phyloP scores from a whole-genome alignment of 805 yeast genomes.

The Metschnikowia continentalis region DNA sequence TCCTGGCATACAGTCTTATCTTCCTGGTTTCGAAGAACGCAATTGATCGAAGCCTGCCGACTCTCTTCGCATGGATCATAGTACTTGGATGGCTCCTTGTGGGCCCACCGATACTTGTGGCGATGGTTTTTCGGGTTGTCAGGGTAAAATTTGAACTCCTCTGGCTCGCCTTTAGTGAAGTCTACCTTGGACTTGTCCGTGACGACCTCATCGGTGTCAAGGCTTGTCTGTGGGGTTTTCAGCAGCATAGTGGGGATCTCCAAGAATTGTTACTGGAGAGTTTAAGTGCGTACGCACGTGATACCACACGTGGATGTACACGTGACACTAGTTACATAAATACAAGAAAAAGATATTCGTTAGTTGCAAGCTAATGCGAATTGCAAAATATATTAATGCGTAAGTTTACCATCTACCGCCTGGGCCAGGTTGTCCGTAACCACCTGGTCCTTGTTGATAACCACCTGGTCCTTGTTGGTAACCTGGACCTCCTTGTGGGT shows the following conservation, averaged over 20 bases:
- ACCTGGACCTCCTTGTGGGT: slow-evolving; percentile 10
- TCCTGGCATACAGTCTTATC: slow-evolving; percentile 61
- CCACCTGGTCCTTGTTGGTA: slow-evolving; percentile 10
- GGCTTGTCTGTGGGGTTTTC: neutral
- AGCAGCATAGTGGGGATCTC: neutral
- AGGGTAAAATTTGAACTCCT: slow-evolving; percentile 69
- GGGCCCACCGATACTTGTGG: slow-evolving; percentile 64
- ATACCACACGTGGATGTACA: neutral
- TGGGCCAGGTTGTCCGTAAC: slow-evolving; percentile 1
- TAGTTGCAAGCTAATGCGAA: no score
- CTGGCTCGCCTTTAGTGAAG: slow-evolving; percentile 52
- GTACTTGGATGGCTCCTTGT: slow-evolving; percentile 76
- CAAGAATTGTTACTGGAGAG: neutral
- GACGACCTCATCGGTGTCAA: slow-evolving; percentile 23
- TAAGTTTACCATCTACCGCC: slow-evolving; percentile 9
- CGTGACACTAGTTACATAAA: no score
- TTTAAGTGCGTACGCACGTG: neutral
- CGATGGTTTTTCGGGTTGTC: slow-evolving; percentile 76
- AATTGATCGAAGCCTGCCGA: slow-evolving; percentile 78
- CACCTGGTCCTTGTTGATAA: slow-evolving; percentile 8
- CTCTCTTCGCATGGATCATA: slow-evolving; percentile 94
- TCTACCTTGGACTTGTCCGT: slow-evolving; percentile 43
- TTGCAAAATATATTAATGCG: neutral
- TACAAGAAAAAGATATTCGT: no score
- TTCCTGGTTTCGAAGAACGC: slow-evolving; percentile 75